Base-by-base conservation (phyloP, 1,284 basidiomycete species). In the Papiliotrema nemorosa region DNA sequence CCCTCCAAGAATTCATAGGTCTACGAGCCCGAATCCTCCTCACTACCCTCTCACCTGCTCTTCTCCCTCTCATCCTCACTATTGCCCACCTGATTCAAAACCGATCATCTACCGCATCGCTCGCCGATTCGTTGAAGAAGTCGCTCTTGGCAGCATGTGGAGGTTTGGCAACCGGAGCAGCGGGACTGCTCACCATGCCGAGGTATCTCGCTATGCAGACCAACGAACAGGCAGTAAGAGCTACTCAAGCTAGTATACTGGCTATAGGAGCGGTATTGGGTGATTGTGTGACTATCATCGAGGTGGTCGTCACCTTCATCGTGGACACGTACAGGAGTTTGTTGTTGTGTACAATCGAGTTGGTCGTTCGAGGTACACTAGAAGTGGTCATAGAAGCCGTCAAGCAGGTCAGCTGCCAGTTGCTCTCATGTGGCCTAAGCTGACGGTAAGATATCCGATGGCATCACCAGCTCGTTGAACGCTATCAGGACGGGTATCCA, bases 251-350 rank as follows among this genome's bases (percentile, higher is more conserved):
- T 1, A 82, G 85, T 0, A 83, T 94, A 67, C 79, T 86, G 46
- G 88, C 81, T 13, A 84, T 90, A 16, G 84, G 88, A 24, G 82
- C 78, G 5, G 81, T 84, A 4, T 79, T 93, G 48, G 77, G 88
- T 29, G 58, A 58, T 59, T 66, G 74, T 53, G 77, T 94, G 52
- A 91, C 86, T 0, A 78, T 84, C 36, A 86, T 94, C 81, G 87
- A 93, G 67, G 83, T 79, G 1, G 83, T 94, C 60, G 86, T 94
- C 73, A 87, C 89, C 60, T 97, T 97, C 73, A 82, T 96, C 53
- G 83, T 97, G 62, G 87, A 92, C 74, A 83, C 86, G 47, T 98
- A 97, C 70, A 84, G 90, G 34, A 90, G 88, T 3, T 85, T 92
- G 1, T 84, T 96, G 60, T 79, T 97, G 44, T 97, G 93, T 74